Evolutionary conservation across 495 filamentous ascomycete genomes (phyloP), one percentile per base, ranked within the genome.

Genomic region (Hypoxylon fuscum): DNA sequence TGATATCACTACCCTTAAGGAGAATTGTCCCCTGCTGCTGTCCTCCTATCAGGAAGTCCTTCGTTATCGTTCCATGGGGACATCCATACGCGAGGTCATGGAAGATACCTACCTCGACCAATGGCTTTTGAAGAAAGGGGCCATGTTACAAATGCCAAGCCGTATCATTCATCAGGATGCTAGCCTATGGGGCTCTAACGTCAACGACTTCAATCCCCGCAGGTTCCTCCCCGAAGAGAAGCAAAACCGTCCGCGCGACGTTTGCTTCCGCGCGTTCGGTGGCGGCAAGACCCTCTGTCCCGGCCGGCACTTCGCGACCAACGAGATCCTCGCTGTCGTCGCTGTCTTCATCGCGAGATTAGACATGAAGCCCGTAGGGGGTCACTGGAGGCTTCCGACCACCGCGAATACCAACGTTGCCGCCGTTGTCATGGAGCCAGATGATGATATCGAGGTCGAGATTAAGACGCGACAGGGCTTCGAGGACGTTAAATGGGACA

Each of bases 11-110:
- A 66, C 55, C 6, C 47, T 83, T 7, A 76, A 75, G 23, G 64
- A 74, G 2, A 54, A 51, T 0, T 81, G 76, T 27, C 77, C 79
- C 0, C 48, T 79, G 1, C 49, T 80, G 0, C 38, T 74, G 9
- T 78, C 79, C 9, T 53, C 72, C 0, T 78, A 72, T 45, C 77
- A 82, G 40, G 79, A 63, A 53, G 49, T 58, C n/a, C 50, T 69
- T 6, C 55, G 62, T 21, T 41, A 29, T 27, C 43, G 41, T 12
- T 67, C 10, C 71, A 73, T 68, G 69, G 66, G 66, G 17, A 59
- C 49, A 9, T 66, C 74, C 0, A 46, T 66, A 17, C 68, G 76
- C 20, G 43, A 66, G 18, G 70, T 75, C 1, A 65, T 67, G 58
- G 52, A 74, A 41, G 72, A 75, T 35, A 71, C 67, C 0, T 49